These are phyloP conservation scores for Chalciporus piperatus DNA, from an alignment of 768 basidiomycete genomes.

Conservation along the genomic window DNA sequence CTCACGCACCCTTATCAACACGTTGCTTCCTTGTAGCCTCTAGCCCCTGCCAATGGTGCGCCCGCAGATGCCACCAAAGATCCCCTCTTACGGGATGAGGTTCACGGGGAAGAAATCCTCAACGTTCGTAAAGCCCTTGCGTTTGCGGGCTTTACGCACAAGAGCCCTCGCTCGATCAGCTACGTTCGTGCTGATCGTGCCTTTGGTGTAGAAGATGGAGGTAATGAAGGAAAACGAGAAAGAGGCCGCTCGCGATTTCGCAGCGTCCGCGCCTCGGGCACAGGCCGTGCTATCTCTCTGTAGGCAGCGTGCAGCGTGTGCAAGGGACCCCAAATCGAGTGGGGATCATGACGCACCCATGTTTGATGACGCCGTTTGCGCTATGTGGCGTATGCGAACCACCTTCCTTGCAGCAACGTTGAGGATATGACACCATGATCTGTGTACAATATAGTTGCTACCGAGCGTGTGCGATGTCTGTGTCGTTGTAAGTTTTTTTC, in stretches of 20 bases:
- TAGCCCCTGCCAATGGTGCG: slow-evolving; percentile 85
- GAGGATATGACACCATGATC: slow-evolving; percentile 30
- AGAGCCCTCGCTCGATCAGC: slow-evolving; percentile 76
- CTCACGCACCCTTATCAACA: slow-evolving; percentile 28
- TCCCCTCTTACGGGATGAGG: slow-evolving; percentile 80
- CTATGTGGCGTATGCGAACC: slow-evolving; percentile 28
- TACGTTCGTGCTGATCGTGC: slow-evolving; percentile 75
- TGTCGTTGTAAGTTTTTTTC: slow-evolving; percentile 7
- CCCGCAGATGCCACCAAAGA: slow-evolving; percentile 84
- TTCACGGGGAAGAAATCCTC: slow-evolving; percentile 83
- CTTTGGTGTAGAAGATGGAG: slow-evolving; percentile 57
- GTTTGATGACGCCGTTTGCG: slow-evolving; percentile 31
- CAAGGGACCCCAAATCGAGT: slow-evolving; percentile 21
- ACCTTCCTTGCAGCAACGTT: slow-evolving; percentile 31
- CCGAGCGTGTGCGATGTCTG: slow-evolving; percentile 12
- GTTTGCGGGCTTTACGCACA: slow-evolving; percentile 90
- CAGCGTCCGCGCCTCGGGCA: slow-evolving; percentile 58
- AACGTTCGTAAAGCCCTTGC: slow-evolving; percentile 89
- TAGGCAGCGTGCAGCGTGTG: slow-evolving; percentile 41
- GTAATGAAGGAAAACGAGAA: slow-evolving; percentile 45
- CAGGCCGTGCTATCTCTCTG: slow-evolving; percentile 83
- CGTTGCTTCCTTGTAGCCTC: slow-evolving; percentile 56
- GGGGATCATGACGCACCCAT: slow-evolving; percentile 15
- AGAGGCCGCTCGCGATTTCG: slow-evolving; percentile 68
- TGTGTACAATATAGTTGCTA: slow-evolving; percentile 22